These are phyloP conservation scores for Macrolepiota dolichaula DNA, from an alignment of 768 basidiomycete species.

Conservation along the genomic window DNA sequence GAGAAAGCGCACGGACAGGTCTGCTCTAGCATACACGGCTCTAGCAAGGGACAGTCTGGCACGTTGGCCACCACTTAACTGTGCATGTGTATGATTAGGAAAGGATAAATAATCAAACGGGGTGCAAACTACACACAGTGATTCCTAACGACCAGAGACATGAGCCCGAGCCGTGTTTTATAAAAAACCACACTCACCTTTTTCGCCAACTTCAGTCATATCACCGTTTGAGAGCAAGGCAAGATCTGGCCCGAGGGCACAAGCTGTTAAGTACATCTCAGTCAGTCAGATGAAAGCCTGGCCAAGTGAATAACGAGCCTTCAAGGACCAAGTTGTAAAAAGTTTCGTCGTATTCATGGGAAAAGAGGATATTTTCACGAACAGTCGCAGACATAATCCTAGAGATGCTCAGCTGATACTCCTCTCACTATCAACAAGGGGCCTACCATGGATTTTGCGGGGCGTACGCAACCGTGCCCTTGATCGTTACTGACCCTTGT, in stretches of 20 bases:
- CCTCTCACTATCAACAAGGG: not conserved
- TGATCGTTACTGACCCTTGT: constrained; percentile 69
- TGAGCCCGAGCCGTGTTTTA: not conserved
- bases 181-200: constrained; percentile 43
- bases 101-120: not conserved
- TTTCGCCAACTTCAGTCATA: constrained; percentile 82
- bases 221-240: constrained; percentile 80
- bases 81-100: not conserved
- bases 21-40: constrained; percentile 89
- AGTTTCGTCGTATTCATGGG: constrained; percentile 79
- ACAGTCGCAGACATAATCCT: constrained; percentile 87
- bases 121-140: constrained; percentile 38
- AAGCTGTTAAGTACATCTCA: constrained; percentile 45
- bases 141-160: constrained; percentile 35
- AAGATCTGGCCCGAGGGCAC: constrained; percentile 81
- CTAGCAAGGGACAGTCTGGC: constrained; percentile 83
- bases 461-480: constrained; percentile 77
- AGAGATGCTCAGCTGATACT: not conserved
- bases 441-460: constrained; percentile 84
- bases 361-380: constrained; percentile 90
- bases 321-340: constrained; percentile 84
- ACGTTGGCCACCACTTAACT: constrained; percentile 83
- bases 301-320: constrained; percentile 36
- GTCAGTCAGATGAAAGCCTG: not conserved
- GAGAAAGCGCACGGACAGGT: constrained; percentile 51